Conservation (phyloP, 441 rosid species). For the Croton setiger region DNA sequence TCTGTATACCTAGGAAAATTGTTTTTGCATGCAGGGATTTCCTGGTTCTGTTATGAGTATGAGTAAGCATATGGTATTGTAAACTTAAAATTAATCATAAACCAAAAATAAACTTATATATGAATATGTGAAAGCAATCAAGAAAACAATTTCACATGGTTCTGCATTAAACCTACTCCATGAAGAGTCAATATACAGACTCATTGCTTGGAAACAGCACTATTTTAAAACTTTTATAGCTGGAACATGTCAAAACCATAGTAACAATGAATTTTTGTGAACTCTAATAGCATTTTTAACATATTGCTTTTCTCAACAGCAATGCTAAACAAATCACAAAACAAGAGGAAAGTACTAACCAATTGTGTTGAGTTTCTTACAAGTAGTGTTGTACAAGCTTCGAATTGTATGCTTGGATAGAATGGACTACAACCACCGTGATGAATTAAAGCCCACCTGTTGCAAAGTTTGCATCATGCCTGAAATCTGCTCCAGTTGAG, state of each 20-base stretch:
- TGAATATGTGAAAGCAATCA: too few species aligned
- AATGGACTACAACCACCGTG: slow-evolving; percentile 65
- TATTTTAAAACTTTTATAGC: too few species aligned
- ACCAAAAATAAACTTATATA: background rate
- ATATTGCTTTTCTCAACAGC: too few species aligned
- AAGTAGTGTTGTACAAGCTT: slow-evolving; percentile 49
- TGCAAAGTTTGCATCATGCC: slow-evolving; percentile 48
- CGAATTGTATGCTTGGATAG: slow-evolving; percentile 73
- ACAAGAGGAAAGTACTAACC: slow-evolving; percentile 19
- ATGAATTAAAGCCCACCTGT: slow-evolving; percentile 38
- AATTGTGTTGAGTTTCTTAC: slow-evolving; percentile 30
- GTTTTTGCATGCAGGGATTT: slow-evolving; percentile 29
- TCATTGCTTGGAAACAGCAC: too few species aligned
- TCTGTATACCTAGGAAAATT: slow-evolving; percentile 52
- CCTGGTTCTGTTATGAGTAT: slow-evolving; percentile 25
- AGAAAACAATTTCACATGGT: background rate
- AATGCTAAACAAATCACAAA: too few species aligned
- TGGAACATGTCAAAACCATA: too few species aligned
- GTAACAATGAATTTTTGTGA: too few species aligned
- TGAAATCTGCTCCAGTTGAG: slow-evolving; percentile 34
- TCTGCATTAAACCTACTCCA: too few species aligned
- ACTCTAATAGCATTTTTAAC: too few species aligned
- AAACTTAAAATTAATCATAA: background rate
- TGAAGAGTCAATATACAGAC: too few species aligned
- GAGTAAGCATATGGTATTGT: background rate